These are phyloP conservation scores for Tricholoma furcatifolium DNA, from an alignment of 768 basidiomycete species.

Conservation along the genomic window DNA sequence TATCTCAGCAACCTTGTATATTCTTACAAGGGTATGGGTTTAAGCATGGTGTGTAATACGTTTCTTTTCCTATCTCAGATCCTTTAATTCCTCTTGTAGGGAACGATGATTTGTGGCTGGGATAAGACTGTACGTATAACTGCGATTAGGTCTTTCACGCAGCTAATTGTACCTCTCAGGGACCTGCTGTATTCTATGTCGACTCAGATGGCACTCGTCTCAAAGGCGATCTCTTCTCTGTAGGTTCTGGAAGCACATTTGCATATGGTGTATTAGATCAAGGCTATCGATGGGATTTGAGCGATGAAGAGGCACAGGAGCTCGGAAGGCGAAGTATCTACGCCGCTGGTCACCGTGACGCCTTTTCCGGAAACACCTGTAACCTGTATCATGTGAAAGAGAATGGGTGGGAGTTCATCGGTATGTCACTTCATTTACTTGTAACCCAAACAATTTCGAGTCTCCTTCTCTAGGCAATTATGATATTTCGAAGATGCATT, in stretches of 20 bases:
- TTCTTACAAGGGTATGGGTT: constrained; percentile 97
- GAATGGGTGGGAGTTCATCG: constrained; percentile 95
- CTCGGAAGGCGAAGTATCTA: constrained; percentile 92
- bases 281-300: constrained; percentile 90
- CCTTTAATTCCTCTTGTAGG: constrained; percentile 45
- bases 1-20: constrained; percentile 97
- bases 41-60: constrained; percentile 82
- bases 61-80: neutral
- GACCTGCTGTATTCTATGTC: constrained; percentile 94
- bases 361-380: constrained; percentile 93
- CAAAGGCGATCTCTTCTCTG: constrained; percentile 97
- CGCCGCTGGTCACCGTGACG: constrained; percentile 95
- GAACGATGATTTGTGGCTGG: constrained; percentile 99
- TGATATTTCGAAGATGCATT: constrained; percentile 88
- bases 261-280: constrained; percentile 99
- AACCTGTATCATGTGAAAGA: constrained; percentile 96
- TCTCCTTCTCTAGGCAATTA: constrained; percentile 68
- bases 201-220: constrained; percentile 96
- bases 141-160: neutral
- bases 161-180: constrained; percentile 41
- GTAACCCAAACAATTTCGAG: neutral
- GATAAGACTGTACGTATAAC: constrained; percentile 82
- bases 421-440: constrained; percentile 38
- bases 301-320: constrained; percentile 92
- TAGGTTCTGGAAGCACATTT: constrained; percentile 96